Base-by-base conservation (phyloP, 176 grass and related monocot genomes). In the Thalia dealbata region DNA sequence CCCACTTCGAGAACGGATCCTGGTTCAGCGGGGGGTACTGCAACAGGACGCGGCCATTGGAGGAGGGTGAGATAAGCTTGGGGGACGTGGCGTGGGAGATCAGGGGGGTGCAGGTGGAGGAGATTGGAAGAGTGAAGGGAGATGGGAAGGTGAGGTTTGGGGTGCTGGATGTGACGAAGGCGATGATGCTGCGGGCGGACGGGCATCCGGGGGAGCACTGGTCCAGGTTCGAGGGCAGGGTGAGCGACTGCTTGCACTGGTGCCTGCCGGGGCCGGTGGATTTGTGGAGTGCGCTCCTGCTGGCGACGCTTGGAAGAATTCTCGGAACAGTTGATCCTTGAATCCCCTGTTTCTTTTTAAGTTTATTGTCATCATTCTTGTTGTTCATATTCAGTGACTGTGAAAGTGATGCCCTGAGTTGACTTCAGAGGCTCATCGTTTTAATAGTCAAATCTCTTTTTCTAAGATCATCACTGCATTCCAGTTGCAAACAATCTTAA, bases 161-260 rank as follows among this genome's bases (percentile, higher is more conserved):
- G 43, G 27, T 93, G 25, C 73, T 93, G 56, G 90, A 99, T 68
- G 87, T 93, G 52, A 99, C 95, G 11, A 91, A 67, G 71, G 87
- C 95, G 29, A 96, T 86, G 92, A 96, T 96, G 92, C 66, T 92
- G 67, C 83, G 92, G 54, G 92, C 86, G 35, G 92, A 96, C 26
- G 92, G 79, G 10, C 92, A 96, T 75, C 92, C 89, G 0, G 92
- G 84, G 50, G 59, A 22, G 41, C 74, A 85, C 70, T 87, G 81
- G 83, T 72, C 83, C 55, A 85, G 75, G 78, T 64, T 70, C 51
- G 85, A 80, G 88, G 68, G 45, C 14, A 66, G 72, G 64, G 82
- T 68, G 69, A 91, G 72, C 60, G 88, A 96, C 78, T 96, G 88
- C 71, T 48, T 91, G 26, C 92, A 96, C 70, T 85, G 84, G 92